Conservation (phyloP, 192 early-diverging fungal species). For the Diversispora epigaea region DNA sequence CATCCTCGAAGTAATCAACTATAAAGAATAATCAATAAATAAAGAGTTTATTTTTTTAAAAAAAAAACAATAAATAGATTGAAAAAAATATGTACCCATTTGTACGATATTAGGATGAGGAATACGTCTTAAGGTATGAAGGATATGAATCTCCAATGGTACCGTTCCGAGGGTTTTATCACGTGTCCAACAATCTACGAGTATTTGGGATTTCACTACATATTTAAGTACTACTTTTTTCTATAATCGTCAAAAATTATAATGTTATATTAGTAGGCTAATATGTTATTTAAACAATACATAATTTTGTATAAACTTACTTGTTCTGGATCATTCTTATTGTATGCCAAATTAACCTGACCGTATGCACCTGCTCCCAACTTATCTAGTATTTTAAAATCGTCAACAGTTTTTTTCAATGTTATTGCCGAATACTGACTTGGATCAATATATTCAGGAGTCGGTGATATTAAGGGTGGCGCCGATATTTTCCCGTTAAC, state of each 20-base stretch:
- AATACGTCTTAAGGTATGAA: slow-evolving; percentile 57
- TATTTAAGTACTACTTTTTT: slow-evolving; percentile 68
- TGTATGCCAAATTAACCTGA: slow-evolving; percentile 59
- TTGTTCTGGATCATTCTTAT: slow-evolving; percentile 48
- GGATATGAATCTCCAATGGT: slow-evolving; percentile 75
- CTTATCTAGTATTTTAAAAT: slow-evolving; percentile 59
- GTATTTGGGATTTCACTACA: slow-evolving; percentile 66
- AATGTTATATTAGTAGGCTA: too few relatives aligned
- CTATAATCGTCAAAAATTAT: not conserved
- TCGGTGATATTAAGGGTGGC: slow-evolving; percentile 26
- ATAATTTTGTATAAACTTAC: slow-evolving; percentile 35
- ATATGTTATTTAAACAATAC: too few relatives aligned
- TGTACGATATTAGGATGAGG: slow-evolving; percentile 56
- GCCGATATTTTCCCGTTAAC: slow-evolving; percentile 1
- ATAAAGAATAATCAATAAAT: slow-evolving; percentile 32
- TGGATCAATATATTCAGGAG: slow-evolving; percentile 14
- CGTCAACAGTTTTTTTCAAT: slow-evolving; percentile 44
- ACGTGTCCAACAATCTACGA: slow-evolving; percentile 67
- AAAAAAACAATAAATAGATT: not conserved
- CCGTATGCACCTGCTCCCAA: slow-evolving; percentile 77
- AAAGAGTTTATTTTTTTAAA: slow-evolving; percentile 17
- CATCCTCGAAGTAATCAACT: slow-evolving; percentile 76
- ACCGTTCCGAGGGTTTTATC: slow-evolving; percentile 65
- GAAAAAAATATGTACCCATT: slow-evolving; percentile 43
- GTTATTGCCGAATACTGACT: slow-evolving; percentile 50